Evolutionary conservation across 2,329 filamentous ascomycete genomes (phyloP), one percentile per base, ranked within the genome.

Genomic region (Pseudogymnoascus sp.): DNA sequence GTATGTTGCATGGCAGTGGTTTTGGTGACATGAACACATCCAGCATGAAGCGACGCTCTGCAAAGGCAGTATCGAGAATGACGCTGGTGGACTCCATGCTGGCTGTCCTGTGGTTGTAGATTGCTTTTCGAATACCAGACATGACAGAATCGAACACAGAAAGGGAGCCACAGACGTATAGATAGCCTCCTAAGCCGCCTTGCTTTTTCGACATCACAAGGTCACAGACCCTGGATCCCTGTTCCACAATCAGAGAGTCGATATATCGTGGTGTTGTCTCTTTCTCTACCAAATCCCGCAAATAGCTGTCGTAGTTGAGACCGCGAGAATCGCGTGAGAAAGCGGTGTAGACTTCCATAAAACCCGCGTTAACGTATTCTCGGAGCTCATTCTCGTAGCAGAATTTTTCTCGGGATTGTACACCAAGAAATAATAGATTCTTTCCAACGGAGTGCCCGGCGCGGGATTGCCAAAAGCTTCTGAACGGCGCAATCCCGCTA

Each of bases 11-110:
- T 0, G 80, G 78, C 1, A 83, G 75, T 0, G 81, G 77, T 64
- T 79, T 80, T 1, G 81, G 81, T 1, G 80, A 79, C 81, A 83
- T 83, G 70, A 83, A 83, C 42, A 83, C 80, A 64, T 83, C 81
- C 0, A 83, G 71, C 81, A 83, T 83, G 68, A 84, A 81, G 5
- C 81, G 76, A 0, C 81, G 75, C 70, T 84, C 81, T 0, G 81
- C 81, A 64, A 83, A 83, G 0, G 81, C 81, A 23, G 77, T 79
- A 67, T 80, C 78, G 61, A 83, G 70, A 60, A 83, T 77, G 34
- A 77, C 70, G 62, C 83, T 81, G 0, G 79, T 78, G 0, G 77
- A 78, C 36, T 81, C 78, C 74, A 81, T 80, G 0, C 79, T 82
- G 1, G 80, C 77, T 2, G 79, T 79, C 42, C 79, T 76, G 66